Evolutionary conservation across 306 rosid genomes (phyloP), one percentile per base, ranked within the genome.

Genomic region (Clitoria ternatea): DNA sequence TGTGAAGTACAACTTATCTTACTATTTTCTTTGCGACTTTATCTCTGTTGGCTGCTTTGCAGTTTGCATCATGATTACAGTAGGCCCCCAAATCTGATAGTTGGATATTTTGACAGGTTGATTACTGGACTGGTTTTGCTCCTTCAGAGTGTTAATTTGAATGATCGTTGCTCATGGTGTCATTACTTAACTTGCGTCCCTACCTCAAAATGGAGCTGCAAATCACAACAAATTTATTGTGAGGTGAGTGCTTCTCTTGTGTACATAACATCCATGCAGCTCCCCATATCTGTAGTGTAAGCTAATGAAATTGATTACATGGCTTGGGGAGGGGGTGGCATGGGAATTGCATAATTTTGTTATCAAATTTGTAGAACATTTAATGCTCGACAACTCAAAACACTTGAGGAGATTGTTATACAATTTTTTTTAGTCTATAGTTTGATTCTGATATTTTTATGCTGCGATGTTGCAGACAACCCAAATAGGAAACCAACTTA

Each of bases 171-270:
- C 76, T 77, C 87, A 13, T 91, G 96, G 93, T 91, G 97, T 67
- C 96, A 85, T 49, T 87, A 85, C 77, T 63, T 91, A 69, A 91
- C 87, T 70, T 84, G 96, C 52, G 71, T 89, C 70, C 93, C 91
- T 23, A 89, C 85, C 50, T 73, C 90, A 57, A 82, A 79, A 78
- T 86, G 95, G 97, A 84, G 80, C 39, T 91, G 92, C 83, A 48
- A 83, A 20, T 45, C 84, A 9, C 75, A 66, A 37, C 35, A 45
- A 35, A 30, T 48, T 8, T 76, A 49, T 62, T 90, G 97, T 61
- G 67, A 86, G 89, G 92, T 90, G 68, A 79, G 68, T 71, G 19
- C 23, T 68, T 45, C 75, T 70, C 63, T 59, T 54, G 39, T 57
- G 42, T 56, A 22, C 44, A 12, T 67, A 20, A 54, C 54, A 53